phyloP scores from a whole-genome alignment of 176 grass and related monocot genomes.

The Secale cereale region DNA sequence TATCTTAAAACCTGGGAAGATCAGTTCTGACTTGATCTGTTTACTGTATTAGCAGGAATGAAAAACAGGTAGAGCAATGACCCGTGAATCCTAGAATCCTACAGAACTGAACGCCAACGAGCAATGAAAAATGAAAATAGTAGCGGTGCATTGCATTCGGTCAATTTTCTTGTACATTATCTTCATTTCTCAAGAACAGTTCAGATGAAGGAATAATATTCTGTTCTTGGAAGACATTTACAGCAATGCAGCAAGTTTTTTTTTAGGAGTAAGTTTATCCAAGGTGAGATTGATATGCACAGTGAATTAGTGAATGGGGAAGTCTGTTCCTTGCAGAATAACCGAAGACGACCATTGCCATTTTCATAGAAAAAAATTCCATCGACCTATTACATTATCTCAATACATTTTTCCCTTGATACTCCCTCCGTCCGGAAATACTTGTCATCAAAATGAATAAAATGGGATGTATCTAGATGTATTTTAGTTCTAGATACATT shows the following conservation, averaged over 20 bases:
- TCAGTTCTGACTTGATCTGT: background rate
- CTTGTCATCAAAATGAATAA: too few species aligned
- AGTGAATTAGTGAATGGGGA: too few species aligned
- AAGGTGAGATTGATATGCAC: too few species aligned
- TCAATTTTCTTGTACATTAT: background rate
- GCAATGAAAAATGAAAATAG: background rate
- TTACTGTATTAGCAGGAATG: background rate
- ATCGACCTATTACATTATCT: background rate
- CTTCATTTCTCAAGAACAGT: background rate
- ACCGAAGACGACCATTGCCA: background rate
- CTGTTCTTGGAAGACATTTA: background rate
- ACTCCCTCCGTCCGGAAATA: too few species aligned
- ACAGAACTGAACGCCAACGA: background rate
- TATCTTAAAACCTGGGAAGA: too few species aligned
- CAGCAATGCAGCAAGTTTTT: too few species aligned
- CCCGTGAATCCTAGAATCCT: background rate
- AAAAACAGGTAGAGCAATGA: background rate
- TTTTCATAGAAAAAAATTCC: conserved; percentile 7
- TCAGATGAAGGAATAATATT: too few species aligned
- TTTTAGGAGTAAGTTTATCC: background rate
- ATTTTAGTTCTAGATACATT: too few species aligned
- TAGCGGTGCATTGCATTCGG: background rate
- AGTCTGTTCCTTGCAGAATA: too few species aligned
- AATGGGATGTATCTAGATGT: too few species aligned
- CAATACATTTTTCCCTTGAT: background rate